Conservation (phyloP, 495 filamentous ascomycete species). For the Collariella sp. region DNA sequence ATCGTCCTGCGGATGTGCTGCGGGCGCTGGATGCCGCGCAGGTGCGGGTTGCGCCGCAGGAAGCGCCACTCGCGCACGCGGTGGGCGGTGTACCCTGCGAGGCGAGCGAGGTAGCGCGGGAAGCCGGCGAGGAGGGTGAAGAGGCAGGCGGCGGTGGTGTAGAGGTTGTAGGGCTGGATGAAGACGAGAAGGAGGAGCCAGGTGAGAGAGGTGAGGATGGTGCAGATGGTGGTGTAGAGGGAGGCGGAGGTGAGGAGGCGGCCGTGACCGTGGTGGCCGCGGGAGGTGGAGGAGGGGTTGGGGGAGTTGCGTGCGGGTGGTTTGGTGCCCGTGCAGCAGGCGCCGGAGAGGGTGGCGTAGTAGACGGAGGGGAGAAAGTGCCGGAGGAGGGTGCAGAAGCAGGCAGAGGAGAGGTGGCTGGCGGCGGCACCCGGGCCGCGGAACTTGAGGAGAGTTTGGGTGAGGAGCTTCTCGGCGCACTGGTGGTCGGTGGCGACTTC, state of each 20-base stretch:
- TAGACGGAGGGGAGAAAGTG: conserved; percentile 10
- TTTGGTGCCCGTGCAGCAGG: conserved; percentile 8
- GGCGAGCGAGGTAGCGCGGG: neutral
- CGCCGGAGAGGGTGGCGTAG: conserved; percentile 2
- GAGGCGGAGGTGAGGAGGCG: neutral
- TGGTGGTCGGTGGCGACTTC: neutral
- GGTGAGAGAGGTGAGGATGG: conserved; percentile 14
- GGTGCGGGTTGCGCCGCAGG: neutral
- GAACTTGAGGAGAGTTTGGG: neutral
- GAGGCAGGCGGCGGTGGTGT: neutral
- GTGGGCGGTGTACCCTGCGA: neutral
- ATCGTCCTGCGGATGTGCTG: too few relatives aligned
- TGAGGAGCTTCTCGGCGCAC: neutral
- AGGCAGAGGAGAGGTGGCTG: conserved; percentile 1
- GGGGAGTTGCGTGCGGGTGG: neutral
- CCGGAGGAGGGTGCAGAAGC: conserved; percentile 21
- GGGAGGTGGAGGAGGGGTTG: neutral
- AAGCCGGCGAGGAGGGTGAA: neutral
- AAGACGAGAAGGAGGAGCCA: conserved; percentile 17
- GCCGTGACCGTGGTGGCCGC: conserved; percentile 22
- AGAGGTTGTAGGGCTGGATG: conserved; percentile 16
- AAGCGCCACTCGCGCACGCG: neutral
- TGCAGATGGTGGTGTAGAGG: conserved; percentile 10
- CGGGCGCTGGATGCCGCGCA: neutral
- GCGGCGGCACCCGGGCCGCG: neutral